Conservation (phyloP, 441 rosid species). For the Dalechampia spathulata region DNA sequence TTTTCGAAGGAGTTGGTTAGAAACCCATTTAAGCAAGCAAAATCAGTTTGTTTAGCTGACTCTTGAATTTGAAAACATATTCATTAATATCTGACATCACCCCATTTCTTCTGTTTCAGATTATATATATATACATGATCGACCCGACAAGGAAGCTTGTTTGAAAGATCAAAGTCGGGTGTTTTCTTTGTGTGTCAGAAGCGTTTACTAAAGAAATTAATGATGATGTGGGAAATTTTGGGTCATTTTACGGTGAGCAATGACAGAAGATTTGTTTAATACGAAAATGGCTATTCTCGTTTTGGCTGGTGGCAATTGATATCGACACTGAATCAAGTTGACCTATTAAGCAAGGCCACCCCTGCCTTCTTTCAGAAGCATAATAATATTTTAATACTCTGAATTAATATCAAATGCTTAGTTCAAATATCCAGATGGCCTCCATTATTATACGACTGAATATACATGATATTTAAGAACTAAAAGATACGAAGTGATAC, state of each 20-base stretch:
- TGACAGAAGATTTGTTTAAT: conserved; percentile 8
- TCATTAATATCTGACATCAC: conserved; percentile 26
- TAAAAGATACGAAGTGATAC: too few species aligned
- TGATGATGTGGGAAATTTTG: conserved; percentile 8
- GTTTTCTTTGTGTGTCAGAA: too few species aligned
- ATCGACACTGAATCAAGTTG: conserved; percentile 32
- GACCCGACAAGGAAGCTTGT: conserved; percentile 35
- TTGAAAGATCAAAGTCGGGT: conserved; percentile 23
- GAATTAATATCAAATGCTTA: too few species aligned
- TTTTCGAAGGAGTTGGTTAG: conserved; percentile 34
- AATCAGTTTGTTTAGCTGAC: conserved; percentile 64
- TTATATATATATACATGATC: conserved; percentile 24
- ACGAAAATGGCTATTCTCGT: conserved; percentile 17
- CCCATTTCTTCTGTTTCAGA: conserved; percentile 17
- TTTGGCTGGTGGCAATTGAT: conserved; percentile 34
- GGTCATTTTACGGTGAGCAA: conserved; percentile 9
- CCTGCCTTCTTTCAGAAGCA: conserved; percentile 15
- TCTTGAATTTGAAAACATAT: conserved; percentile 23
- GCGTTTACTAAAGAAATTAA: too few species aligned
- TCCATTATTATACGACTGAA: too few species aligned
- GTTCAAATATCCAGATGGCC: too few species aligned
- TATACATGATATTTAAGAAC: too few species aligned
- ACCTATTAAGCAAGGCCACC: conserved; percentile 13
- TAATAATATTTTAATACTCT: neutral
- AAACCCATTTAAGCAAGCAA: conserved; percentile 51